Conservation (phyloP, 371 early-diverging fungal species). For the Mucor ambiguus region DNA sequence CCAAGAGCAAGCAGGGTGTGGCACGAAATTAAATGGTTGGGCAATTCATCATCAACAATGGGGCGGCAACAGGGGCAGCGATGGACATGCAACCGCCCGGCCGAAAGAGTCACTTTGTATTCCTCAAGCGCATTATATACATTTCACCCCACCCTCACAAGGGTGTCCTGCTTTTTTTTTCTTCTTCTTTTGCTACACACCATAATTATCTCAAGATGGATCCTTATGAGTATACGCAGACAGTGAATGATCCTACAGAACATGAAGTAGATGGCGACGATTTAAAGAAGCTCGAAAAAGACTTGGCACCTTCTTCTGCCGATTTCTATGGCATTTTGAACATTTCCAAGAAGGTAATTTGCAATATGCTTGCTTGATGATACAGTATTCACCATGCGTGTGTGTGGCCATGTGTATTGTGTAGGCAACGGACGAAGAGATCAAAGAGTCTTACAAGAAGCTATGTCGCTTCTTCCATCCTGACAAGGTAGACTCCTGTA, state of each 20-base stretch:
- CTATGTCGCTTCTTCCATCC: slow-evolving; percentile 89
- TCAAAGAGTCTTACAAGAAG: slow-evolving; percentile 83
- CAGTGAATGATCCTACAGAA: slow-evolving; percentile 21
- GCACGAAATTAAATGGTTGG: too few species aligned
- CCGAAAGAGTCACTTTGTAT: background rate
- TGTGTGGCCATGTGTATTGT: background rate
- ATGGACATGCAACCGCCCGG: background rate
- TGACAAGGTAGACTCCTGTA: slow-evolving; percentile 60
- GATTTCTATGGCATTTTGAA: slow-evolving; percentile 89
- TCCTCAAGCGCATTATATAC: background rate
- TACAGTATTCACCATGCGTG: background rate
- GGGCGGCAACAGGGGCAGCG: too few species aligned
- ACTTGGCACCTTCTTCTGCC: slow-evolving; percentile 49
- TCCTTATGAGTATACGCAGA: slow-evolving; percentile 56
- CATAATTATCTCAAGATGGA: slow-evolving; percentile 42
- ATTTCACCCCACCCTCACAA: slow-evolving; percentile 9
- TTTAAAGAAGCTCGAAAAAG: slow-evolving; percentile 43
- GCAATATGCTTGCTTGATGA: background rate
- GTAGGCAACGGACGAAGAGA: slow-evolving; percentile 83
- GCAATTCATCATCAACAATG: too few species aligned
- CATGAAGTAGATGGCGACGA: slow-evolving; percentile 55
- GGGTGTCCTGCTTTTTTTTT: slow-evolving; percentile 15
- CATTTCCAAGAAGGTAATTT: slow-evolving; percentile 71
- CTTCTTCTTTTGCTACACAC: background rate
- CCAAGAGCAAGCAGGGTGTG: too few species aligned